Evolutionary conservation across 2,329 filamentous ascomycete genomes (phyloP).

Genomic region (Epichloe aotearoae): DNA sequence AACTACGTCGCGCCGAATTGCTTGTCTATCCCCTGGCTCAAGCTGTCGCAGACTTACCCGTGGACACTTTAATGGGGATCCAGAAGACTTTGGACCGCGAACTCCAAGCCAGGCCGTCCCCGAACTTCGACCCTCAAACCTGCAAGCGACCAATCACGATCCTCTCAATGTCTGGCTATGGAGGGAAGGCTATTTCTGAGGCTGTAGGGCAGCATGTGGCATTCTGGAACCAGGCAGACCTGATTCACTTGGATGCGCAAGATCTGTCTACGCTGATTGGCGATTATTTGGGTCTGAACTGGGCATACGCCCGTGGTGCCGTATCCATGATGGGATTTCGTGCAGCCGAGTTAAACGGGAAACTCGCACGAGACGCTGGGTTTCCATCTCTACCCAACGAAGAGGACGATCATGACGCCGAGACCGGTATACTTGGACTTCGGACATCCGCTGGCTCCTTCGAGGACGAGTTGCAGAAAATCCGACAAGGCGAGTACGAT

Average conservation of each 20-base stretch:
- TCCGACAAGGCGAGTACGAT: slow-evolving; percentile 24
- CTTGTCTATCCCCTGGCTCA: slow-evolving; percentile 22
- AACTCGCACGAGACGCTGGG: slow-evolving; percentile 34
- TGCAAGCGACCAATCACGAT: slow-evolving; percentile 26
- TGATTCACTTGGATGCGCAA: slow-evolving; percentile 55
- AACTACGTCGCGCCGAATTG: slow-evolving; percentile 17
- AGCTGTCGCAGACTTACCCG: slow-evolving; percentile 21
- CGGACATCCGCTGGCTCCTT: slow-evolving; percentile 16
- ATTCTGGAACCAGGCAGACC: slow-evolving; percentile 46
- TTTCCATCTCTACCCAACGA: slow-evolving; percentile 15
- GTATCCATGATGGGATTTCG: slow-evolving; percentile 44
- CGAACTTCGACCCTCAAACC: slow-evolving; percentile 18
- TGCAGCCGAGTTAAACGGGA: slow-evolving; percentile 40
- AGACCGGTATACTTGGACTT: slow-evolving; percentile 18
- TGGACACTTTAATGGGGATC: slow-evolving; percentile 20
- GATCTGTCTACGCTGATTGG: slow-evolving; percentile 58
- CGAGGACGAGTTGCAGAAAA: slow-evolving; percentile 32
- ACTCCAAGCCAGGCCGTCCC: slow-evolving; percentile 14
- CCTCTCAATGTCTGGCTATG: slow-evolving; percentile 24
- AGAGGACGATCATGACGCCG: slow-evolving; percentile 23
- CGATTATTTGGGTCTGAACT: slow-evolving; percentile 54
- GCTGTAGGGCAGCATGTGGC: slow-evolving; percentile 51
- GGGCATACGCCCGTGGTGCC: slow-evolving; percentile 31
- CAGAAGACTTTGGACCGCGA: slow-evolving; percentile 17
- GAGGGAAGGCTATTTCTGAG: slow-evolving; percentile 24